Evolutionary conservation across 1,284 basidiomycete genomes (phyloP).

Genomic region (Irpex sp.): DNA sequence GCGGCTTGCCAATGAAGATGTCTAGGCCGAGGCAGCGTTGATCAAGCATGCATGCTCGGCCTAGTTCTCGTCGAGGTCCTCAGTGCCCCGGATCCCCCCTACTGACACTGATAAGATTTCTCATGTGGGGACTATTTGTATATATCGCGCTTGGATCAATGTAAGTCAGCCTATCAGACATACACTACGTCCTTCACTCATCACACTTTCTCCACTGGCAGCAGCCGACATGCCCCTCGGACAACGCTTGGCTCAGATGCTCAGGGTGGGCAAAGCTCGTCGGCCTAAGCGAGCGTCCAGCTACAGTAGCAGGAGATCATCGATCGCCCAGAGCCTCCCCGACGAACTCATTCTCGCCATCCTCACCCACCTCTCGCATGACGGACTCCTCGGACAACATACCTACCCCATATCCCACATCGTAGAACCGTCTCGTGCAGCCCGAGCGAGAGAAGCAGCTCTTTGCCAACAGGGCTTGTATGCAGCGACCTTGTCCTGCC

Average conservation of each 20-base stretch:
- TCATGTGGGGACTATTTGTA: not conserved
- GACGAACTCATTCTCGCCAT: conserved; percentile 8
- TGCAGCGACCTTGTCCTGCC: conserved; percentile 3
- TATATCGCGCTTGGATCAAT: not conserved
- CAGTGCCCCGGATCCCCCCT: not conserved
- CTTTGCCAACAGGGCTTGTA: not conserved
- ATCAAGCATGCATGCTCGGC: not conserved
- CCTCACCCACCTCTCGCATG: not conserved
- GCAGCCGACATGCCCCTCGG: not conserved
- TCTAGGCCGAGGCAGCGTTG: not conserved
- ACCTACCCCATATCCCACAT: not conserved
- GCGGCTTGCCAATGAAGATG: not conserved
- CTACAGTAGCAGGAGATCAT: not conserved
- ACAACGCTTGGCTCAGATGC: not conserved
- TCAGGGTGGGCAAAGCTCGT: not conserved
- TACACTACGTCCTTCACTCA: not conserved
- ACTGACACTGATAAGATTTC: not conserved
- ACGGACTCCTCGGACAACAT: not conserved
- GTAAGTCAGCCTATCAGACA: not conserved
- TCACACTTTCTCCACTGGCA: not conserved
- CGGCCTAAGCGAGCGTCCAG: not conserved
- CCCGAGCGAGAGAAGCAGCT: not conserved
- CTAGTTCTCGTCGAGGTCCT: not conserved
- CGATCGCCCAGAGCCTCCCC: conserved; percentile 4
- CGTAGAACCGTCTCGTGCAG: not conserved